These are phyloP conservation scores for Chaetomium sp. DNA, from an alignment of 2,329 filamentous ascomycete species.

Conservation along the genomic window DNA sequence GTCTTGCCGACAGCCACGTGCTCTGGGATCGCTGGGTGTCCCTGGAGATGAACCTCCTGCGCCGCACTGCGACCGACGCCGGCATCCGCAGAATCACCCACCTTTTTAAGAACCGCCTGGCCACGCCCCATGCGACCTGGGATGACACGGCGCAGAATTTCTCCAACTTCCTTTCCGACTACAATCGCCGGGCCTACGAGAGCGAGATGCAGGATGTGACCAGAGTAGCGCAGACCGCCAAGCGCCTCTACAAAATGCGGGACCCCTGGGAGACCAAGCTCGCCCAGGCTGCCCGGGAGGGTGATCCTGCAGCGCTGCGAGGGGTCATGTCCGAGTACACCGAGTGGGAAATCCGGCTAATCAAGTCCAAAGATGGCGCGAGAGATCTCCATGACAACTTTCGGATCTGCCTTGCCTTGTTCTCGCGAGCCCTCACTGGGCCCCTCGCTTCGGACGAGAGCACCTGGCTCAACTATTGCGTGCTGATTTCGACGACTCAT, in stretches of 20 bases:
- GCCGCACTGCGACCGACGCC: constrained; percentile 46
- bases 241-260: constrained; percentile 56
- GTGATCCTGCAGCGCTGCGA: constrained; percentile 50
- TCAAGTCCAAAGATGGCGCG: constrained; percentile 44
- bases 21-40: constrained; percentile 76
- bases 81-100: constrained; percentile 59
- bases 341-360: constrained; percentile 70
- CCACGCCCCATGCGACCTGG: constrained; percentile 68
- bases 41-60: constrained; percentile 62
- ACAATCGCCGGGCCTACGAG: constrained; percentile 66
- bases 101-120: constrained; percentile 63
- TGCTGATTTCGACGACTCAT: constrained; percentile 57
- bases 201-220: constrained; percentile 64
- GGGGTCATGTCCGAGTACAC: constrained; percentile 61
- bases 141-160: constrained; percentile 68
- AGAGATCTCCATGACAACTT: constrained; percentile 33
- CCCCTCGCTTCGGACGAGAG: constrained; percentile 66
- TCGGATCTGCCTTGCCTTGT: constrained; percentile 58
- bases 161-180: constrained; percentile 66
- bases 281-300: constrained; percentile 48
- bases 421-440: constrained; percentile 65
- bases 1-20: constrained; percentile 67
- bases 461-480: constrained; percentile 78
- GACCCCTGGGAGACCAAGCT: constrained; percentile 64
- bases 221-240: constrained; percentile 55